Evolutionary conservation across 2,329 filamentous ascomycete species (phyloP), one percentile per base, ranked within the genome.

Genomic region (Paramyrothecium sp.): DNA sequence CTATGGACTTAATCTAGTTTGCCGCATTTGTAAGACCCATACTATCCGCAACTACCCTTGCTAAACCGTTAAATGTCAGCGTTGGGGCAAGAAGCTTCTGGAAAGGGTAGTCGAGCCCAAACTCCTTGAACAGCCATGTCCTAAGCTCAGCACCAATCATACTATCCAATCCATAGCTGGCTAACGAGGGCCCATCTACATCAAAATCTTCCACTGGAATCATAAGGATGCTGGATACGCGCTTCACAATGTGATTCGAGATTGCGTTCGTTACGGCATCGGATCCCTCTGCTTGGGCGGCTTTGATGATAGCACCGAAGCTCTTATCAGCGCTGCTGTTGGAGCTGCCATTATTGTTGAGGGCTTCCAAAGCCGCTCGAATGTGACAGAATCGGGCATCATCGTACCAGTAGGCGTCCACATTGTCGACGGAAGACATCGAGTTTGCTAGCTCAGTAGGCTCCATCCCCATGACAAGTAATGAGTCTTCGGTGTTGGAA

Each of bases 91-190:
- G 47, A 13, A 49, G 47, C 47, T 49, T 49, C 47, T 49, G 47
- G 20, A 49, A 49, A 5, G 47, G 47, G 20, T 49, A 49, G 20
- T 49, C 47, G 7, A 49, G 47, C 47, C 20, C 20, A 21, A 49
- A 49, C 20, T 49, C 47, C 47, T 49, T 49, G 47, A 49, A 49
- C 16, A 49, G 47, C 47, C 47, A 49, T n/a, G 47, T 49, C 19
- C 47, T 19, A 3, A 49, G 19, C 16, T 49, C 47, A 7, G 47
- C 47, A 16, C 47, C 47, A 49, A 49, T 49, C 47, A 49, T 49
- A 49, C 47, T 49, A 49, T 49, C 47, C 47, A 49, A n/a, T 19
- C 47, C 47, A 21, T 49, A 49, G 47, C 47, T 49, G 17, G 47
- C 47, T 4, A 49, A 5, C 16, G 47, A 49, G 4, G 17, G 47